Conservation (phyloP, 495 filamentous ascomycete genomes). For the Beverwykella pulmonaria region DNA sequence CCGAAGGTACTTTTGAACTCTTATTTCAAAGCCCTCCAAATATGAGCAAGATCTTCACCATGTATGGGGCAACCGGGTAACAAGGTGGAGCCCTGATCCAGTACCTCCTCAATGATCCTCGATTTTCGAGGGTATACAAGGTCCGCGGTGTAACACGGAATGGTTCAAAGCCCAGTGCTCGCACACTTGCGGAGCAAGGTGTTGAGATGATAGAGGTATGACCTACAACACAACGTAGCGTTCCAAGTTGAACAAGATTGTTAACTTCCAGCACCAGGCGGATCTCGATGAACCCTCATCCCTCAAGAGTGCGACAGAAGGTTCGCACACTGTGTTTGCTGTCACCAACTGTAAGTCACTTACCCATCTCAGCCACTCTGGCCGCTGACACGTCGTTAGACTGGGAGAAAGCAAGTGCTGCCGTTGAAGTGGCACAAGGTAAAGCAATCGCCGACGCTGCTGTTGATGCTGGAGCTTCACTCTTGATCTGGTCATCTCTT, state of each 20-base stretch:
- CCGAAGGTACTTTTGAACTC: too few species aligned
- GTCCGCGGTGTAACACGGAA: neutral
- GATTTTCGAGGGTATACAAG: slow-evolving; percentile 8
- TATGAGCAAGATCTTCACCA: slow-evolving; percentile 21
- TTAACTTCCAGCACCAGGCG: neutral
- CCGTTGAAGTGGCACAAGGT: slow-evolving; percentile 4
- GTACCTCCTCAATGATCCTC: slow-evolving; percentile 8
- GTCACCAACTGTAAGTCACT: slow-evolving; percentile 10
- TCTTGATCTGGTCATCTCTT: slow-evolving; percentile 9
- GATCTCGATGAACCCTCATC: slow-evolving; percentile 3
- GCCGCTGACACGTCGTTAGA: neutral
- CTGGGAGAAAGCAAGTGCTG: slow-evolving; percentile 1
- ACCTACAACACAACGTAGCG: too few species aligned
- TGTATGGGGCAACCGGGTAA: slow-evolving; percentile 19
- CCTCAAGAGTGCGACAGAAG: neutral
- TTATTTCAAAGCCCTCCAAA: neutral
- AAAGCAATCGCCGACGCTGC: slow-evolving; percentile 13
- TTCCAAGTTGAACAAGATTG: too few species aligned
- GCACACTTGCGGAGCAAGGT: too few species aligned
- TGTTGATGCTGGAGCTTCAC: neutral
- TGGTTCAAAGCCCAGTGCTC: too few species aligned
- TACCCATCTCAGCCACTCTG: neutral
- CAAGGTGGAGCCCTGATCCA: slow-evolving; percentile 17
- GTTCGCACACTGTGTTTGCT: slow-evolving; percentile 10
- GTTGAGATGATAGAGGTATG: too few species aligned